These are phyloP conservation scores for Ogataea corticis DNA, from an alignment of 805 yeast genomes.

Conservation along the genomic window DNA sequence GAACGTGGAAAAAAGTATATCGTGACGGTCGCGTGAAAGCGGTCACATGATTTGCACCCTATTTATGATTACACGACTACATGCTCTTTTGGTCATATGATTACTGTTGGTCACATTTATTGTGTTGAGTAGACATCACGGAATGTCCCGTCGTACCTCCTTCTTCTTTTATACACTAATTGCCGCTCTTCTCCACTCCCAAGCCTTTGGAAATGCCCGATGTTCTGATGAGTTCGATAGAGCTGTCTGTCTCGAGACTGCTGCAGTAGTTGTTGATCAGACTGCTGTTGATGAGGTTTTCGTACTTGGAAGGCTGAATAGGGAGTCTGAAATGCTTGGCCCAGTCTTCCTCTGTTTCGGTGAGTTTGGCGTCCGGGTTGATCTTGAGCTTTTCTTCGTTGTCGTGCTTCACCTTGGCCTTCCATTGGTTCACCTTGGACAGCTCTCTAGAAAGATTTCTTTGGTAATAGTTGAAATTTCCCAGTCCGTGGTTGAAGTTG, in stretches of 20 bases:
- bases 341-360: constrained; percentile 60
- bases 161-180: not conserved
- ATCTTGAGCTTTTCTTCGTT: constrained; percentile 58
- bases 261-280: constrained; percentile 70
- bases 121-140: too few relatives aligned
- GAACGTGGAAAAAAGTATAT: too few relatives aligned
- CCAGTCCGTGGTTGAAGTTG: constrained; percentile 74
- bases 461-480: constrained; percentile 79
- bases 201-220: constrained; percentile 58
- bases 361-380: constrained; percentile 51
- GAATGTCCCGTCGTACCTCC: too few relatives aligned
- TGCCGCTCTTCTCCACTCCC: constrained; percentile 27
- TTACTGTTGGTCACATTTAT: too few relatives aligned
- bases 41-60: too few relatives aligned
- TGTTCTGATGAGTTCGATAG: constrained; percentile 63
- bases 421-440: constrained; percentile 73
- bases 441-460: constrained; percentile 71
- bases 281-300: constrained; percentile 65
- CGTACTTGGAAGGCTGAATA: constrained; percentile 72
- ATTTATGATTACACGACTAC: too few relatives aligned
- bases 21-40: too few relatives aligned
- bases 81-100: too few relatives aligned
- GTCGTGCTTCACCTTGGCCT: constrained; percentile 64
- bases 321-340: constrained; percentile 64
- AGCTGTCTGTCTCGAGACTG: constrained; percentile 70